A percentile compares a stretch with the other conserved stretches of the same genome.
These are phyloP conservation scores for Tricharina praecox DNA, from an alignment of 495 filamentous ascomycete species.

Conservation along the genomic window DNA sequence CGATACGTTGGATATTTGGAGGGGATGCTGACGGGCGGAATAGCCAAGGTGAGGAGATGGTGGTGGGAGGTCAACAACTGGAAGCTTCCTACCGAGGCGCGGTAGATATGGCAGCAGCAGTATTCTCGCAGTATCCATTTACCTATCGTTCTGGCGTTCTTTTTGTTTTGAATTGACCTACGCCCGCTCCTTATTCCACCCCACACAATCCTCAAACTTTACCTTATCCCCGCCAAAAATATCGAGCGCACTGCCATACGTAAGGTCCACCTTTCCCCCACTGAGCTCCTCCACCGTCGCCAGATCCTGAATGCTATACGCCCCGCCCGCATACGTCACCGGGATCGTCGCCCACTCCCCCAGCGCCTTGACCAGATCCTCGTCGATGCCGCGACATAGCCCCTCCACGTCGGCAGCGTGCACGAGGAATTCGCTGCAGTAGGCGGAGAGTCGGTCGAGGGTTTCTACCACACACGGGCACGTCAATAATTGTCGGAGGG, in stretches of 20 bases:
- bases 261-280: constrained; percentile 70
- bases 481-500: too few species aligned
- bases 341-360: constrained; percentile 77
- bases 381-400: constrained; percentile 75
- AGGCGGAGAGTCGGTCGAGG: constrained; percentile 63
- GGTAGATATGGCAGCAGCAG: too few species aligned
- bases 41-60: constrained; percentile 13
- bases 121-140: too few species aligned
- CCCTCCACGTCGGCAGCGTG: constrained; percentile 99
- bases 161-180: background rate
- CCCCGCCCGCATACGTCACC: constrained; percentile 90
- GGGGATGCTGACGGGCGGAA: constrained; percentile 2
- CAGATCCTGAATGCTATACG: constrained; percentile 60
- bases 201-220: constrained; percentile 69
- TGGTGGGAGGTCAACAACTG: constrained; percentile 13
- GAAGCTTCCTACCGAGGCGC: constrained; percentile 5
- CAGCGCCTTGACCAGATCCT: constrained; percentile 57
- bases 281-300: constrained; percentile 63
- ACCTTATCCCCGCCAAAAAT: constrained; percentile 83
- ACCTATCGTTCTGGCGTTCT: too few species aligned
- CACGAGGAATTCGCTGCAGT: constrained; percentile 89
- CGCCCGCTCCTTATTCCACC: constrained; percentile 48
- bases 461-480: constrained; percentile 41
- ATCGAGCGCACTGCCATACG: constrained; percentile 88
- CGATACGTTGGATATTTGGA: too few species aligned